Base-by-base conservation (phyloP, 2,329 filamentous ascomycete species). In the Ascochyta clinopodiicola region DNA sequence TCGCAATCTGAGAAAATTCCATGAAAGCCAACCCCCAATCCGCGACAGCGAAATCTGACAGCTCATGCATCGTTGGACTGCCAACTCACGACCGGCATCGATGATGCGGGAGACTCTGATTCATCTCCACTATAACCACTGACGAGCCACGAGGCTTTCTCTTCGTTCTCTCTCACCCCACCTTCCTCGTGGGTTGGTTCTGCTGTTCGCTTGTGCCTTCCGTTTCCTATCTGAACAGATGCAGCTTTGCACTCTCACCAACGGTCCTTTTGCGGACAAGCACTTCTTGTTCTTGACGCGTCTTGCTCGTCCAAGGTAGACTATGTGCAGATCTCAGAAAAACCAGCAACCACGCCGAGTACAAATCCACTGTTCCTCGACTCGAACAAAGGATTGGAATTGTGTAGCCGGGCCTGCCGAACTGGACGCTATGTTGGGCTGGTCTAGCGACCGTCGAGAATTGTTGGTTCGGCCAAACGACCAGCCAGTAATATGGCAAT, bases 1-100 rank as follows among this genome's bases (percentile, higher is more conserved):
- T 50, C 55, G 49, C 24, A 45, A 53, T 49, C 12, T 37, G 36
- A 24, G 45, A 49, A 54, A 57, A 40, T 52, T 45, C 54, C 54
- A 57, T 51, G 51, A 27, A 51, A 45, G 35, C 37, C 25, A 8
- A 40, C 47, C 4, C 40, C 52, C 40, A 50, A 56, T 56, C 52
- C 43, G 46, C 52, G n/a, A 42, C 45, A 46, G 51, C 27, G 29
- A 31, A 39, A 43, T 44, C 44, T 19, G 21, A 48, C 36, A 42
- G 44, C 38, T 35, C 32, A 17, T 40, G 52, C 52, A 38, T 29
- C 27, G 22, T 40, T 42, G 51, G 39, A 45, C 15, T 45, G 52
- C 52, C 52, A 55, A 35, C 52, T 55, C 52, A 55, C 52, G 12
- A 25, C 21, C 36, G 40, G 46, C 19, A 51, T 37, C 25, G n/a